Evolutionary conservation across 2,329 filamentous ascomycete genomes (phyloP).

Genomic region (Fusarium gaditjirri): DNA sequence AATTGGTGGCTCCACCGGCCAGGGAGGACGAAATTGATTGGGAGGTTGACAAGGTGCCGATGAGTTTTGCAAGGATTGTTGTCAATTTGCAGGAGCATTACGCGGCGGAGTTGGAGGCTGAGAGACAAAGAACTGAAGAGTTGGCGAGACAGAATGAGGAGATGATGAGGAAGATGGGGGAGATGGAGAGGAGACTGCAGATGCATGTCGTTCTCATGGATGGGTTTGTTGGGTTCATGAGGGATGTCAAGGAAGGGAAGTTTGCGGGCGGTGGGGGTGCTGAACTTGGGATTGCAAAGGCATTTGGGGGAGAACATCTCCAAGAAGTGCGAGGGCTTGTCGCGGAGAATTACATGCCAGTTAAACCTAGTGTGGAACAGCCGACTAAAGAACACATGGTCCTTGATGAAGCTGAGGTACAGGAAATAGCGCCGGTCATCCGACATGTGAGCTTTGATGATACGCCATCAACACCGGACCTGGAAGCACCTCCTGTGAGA

Average conservation of each 20-base stretch:
- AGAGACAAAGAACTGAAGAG: conserved; percentile 5
- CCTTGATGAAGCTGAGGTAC: not conserved
- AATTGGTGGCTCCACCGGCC: fast-evolving
- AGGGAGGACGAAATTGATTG: not conserved
- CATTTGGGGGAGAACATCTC: conserved; percentile 10
- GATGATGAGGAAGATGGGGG: not conserved
- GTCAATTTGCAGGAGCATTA: conserved; percentile 42
- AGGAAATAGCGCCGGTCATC: not conserved
- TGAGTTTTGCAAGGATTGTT: conserved; percentile 17
- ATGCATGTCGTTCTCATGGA: conserved; percentile 36
- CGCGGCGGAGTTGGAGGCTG: conserved; percentile 19
- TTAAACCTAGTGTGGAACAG: not conserved
- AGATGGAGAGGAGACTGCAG: conserved; percentile 28
- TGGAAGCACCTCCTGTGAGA: conserved; percentile 14
- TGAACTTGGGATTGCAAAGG: conserved; percentile 20
- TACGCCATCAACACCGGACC: conserved; percentile 17
- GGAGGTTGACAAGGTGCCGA: conserved; percentile 2
- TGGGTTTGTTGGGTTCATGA: conserved; percentile 38
- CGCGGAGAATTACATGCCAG: fast-evolving
- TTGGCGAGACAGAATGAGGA: conserved; percentile 11
- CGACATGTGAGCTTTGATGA: conserved; percentile 12
- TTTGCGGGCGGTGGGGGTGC: not conserved
- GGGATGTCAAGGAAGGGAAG: conserved; percentile 18
- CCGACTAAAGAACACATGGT: not conserved
- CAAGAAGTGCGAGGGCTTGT: not conserved